These are phyloP conservation scores for Zygnema cylindricum DNA, from an alignment of 139 green algal genomes.

Conservation along the genomic window DNA sequence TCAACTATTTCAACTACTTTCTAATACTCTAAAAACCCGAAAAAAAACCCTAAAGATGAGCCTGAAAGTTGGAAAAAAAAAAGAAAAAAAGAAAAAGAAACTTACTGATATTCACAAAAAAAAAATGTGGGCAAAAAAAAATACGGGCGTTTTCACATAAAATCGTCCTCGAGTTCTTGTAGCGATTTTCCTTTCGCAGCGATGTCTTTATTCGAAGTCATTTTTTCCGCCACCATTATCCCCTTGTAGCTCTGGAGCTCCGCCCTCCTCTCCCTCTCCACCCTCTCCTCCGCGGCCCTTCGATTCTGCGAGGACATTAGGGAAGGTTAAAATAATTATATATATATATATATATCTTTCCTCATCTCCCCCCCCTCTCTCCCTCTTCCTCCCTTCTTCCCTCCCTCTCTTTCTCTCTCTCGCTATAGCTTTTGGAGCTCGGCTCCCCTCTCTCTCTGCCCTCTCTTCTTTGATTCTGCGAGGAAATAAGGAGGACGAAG, in stretches of 20 bases:
- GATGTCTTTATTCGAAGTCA: conserved; percentile 84
- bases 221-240: conserved; percentile 86
- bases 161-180: conserved; percentile 93
- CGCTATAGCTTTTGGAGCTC: neutral
- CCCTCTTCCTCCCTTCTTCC: neutral
- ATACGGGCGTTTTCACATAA: conserved; percentile 80
- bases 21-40: no score
- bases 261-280: conserved; percentile 74
- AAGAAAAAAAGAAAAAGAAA: no score
- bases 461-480: neutral
- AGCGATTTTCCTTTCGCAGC: conserved; percentile 77
- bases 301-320: conserved; percentile 31
- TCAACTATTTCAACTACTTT: no score
- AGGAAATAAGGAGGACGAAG: no score
- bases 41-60: no score
- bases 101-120: conserved; percentile 2
- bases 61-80: no score
- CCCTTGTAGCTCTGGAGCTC: conserved; percentile 78
- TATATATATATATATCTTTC: neutral
- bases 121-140: conserved; percentile 11
- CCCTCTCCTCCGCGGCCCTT: conserved; percentile 68
- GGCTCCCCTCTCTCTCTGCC: neutral
- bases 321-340: neutral
- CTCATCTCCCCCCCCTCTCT: conserved; percentile 12
- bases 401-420: conserved; percentile 7